Evolutionary conservation across 176 grass and related monocot species (phyloP).

Genomic region (Rhynchospora pubera): DNA sequence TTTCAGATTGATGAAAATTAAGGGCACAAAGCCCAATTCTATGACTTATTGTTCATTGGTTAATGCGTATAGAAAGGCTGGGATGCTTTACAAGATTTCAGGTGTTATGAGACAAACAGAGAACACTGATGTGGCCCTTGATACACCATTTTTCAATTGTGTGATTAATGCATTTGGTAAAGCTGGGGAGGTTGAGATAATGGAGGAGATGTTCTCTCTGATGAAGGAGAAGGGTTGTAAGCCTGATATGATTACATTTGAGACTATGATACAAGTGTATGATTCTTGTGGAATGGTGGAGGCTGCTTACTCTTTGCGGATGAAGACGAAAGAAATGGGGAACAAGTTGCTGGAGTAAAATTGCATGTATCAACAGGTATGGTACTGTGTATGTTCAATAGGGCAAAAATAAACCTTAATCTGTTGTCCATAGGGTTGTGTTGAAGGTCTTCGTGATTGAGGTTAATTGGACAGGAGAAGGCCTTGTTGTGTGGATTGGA

Average conservation of each 20-base stretch:
- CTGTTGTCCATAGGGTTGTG: not conserved
- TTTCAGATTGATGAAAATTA: conserved; percentile 81
- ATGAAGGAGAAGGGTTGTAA: conserved; percentile 85
- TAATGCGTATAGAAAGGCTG: conserved; percentile 61
- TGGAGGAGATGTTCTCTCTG: conserved; percentile 74
- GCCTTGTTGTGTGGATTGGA: not conserved
- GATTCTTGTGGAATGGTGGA: conserved; percentile 51
- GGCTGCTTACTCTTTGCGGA: conserved; percentile 42
- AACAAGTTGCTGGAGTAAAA: conserved; percentile 31
- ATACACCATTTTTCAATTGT: conserved; percentile 84
- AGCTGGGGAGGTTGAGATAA: conserved; percentile 61
- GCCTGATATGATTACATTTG: conserved; percentile 61
- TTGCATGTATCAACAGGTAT: conserved; percentile 17
- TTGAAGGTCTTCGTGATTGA: not conserved
- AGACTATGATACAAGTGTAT: conserved; percentile 62
- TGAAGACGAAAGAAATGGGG: conserved; percentile 25
- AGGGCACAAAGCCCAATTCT: conserved; percentile 64
- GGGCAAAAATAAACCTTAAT: not conserved
- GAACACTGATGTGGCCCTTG: conserved; percentile 68
- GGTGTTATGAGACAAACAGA: conserved; percentile 67
- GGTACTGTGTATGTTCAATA: not conserved
- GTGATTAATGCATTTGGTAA: conserved; percentile 64
- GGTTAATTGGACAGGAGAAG: not conserved
- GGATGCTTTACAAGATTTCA: conserved; percentile 59
- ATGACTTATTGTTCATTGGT: conserved; percentile 79